Evolutionary conservation across 2,329 filamentous ascomycete genomes (phyloP).

Genomic region (Fusarium ramigenum): DNA sequence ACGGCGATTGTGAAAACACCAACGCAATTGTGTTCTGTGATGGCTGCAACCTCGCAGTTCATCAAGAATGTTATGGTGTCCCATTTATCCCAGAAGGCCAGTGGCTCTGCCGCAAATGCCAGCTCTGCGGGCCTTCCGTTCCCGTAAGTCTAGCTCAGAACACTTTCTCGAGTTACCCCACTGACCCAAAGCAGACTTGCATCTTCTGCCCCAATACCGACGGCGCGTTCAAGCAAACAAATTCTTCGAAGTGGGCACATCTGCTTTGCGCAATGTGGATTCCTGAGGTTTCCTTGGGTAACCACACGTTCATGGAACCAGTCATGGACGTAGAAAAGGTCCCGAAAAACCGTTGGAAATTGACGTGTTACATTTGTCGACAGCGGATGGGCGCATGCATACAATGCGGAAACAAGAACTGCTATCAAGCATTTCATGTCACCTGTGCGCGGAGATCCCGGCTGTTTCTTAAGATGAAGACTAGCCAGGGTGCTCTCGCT

Average conservation of each 20-base stretch:
- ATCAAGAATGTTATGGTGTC: slow-evolving; percentile 98
- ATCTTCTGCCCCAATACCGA: slow-evolving; percentile 99
- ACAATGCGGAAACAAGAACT: slow-evolving; percentile 97
- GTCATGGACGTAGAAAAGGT: slow-evolving; percentile 99
- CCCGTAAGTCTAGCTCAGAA: slow-evolving; percentile 65
- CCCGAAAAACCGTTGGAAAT: slow-evolving; percentile 90
- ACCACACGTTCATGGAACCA: slow-evolving; percentile 97
- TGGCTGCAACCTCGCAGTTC: slow-evolving; percentile 95
- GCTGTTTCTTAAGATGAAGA: slow-evolving; percentile 96
- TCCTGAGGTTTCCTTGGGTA: slow-evolving; percentile 93
- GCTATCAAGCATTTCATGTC: slow-evolving; percentile 96
- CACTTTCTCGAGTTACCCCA: background rate
- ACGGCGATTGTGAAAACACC: slow-evolving; percentile 99
- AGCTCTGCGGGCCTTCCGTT: slow-evolving; percentile 90
- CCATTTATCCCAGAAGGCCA: slow-evolving; percentile 99
- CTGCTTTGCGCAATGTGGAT: slow-evolving; percentile 98
- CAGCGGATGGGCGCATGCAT: slow-evolving; percentile 99
- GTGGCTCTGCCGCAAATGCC: slow-evolving; percentile 97
- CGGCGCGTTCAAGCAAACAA: slow-evolving; percentile 98
- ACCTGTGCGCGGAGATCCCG: slow-evolving; percentile 91
- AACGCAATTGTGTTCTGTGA: slow-evolving; percentile 99
- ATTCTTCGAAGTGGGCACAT: slow-evolving; percentile 95
- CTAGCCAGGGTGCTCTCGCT: slow-evolving; percentile 79
- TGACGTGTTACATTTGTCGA: slow-evolving; percentile 95
- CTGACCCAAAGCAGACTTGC: slow-evolving; percentile 70